Conservation (phyloP, 1,284 basidiomycete species). For the Ceratobasidium theobromae region DNA sequence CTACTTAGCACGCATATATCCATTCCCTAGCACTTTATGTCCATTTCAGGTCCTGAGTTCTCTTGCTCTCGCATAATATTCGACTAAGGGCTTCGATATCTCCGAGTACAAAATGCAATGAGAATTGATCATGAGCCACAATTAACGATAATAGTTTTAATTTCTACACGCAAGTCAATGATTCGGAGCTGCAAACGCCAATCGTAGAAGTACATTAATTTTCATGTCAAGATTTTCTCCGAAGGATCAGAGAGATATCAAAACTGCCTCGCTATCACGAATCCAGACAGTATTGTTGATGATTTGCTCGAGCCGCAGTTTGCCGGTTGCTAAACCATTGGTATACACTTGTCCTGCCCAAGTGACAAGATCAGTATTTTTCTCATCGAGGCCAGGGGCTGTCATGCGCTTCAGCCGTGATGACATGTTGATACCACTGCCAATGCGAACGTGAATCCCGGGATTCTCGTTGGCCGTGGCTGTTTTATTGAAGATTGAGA, state of each 20-base stretch:
- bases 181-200: too few species aligned
- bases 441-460: conserved; percentile 2
- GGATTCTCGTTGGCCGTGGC: not conserved
- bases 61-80: too few species aligned
- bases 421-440: not conserved
- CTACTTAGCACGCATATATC: too few species aligned
- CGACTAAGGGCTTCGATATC: too few species aligned
- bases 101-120: too few species aligned
- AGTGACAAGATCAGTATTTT: conserved; percentile 10
- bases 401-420: conserved; percentile 24
- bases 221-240: not conserved
- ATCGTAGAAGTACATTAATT: too few species aligned
- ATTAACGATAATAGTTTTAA: too few species aligned
- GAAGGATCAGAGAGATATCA: conserved; percentile 26
- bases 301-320: conserved; percentile 9
- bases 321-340: conserved; percentile 5
- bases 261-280: conserved; percentile 31
- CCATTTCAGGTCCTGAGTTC: too few species aligned
- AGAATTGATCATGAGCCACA: too few species aligned
- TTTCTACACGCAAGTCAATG: too few species aligned
- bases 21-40: too few species aligned
- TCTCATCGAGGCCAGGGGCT: conserved; percentile 18
- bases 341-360: conserved; percentile 34
- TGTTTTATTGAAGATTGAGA: conserved; percentile 2
- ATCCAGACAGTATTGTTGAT: not conserved